phyloP scores from a whole-genome alignment of 441 rosid genomes.

The Heliophila coronopifolia region DNA sequence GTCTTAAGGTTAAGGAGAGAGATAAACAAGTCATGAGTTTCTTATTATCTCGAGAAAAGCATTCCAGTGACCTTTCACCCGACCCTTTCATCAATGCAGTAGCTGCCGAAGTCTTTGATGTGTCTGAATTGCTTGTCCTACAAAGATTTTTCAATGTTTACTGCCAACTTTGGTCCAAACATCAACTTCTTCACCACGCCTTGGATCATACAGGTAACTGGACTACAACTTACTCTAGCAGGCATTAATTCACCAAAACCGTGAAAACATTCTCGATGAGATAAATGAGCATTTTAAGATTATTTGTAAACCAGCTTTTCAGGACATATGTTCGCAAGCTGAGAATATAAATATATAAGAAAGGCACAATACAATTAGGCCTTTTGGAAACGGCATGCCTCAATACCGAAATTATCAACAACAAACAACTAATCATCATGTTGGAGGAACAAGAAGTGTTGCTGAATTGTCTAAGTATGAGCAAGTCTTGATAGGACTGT shows the following conservation, averaged over 20 bases:
- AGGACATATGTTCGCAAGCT: slow-evolving; percentile 31
- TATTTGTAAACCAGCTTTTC: slow-evolving; percentile 46
- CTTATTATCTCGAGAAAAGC: slow-evolving; percentile 50
- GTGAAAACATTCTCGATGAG: slow-evolving; percentile 15
- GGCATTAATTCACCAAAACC: slow-evolving; percentile 36
- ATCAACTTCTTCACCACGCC: slow-evolving; percentile 21
- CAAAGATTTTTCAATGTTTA: slow-evolving; percentile 6
- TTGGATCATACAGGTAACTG: slow-evolving; percentile 26
- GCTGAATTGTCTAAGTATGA: not conserved
- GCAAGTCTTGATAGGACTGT: slow-evolving; percentile 40
- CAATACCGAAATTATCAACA: no score
- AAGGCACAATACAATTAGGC: no score
- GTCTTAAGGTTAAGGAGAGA: slow-evolving; percentile 37
- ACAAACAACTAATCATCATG: no score
- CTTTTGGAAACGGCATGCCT: no score
- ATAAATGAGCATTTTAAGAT: slow-evolving; percentile 29
- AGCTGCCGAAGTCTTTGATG: slow-evolving; percentile 45
- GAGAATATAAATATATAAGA: no score
- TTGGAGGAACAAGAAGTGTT: not conserved
- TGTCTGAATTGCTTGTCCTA: slow-evolving; percentile 37
- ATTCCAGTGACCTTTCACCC: no score
- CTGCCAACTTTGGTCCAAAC: not conserved
- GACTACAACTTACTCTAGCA: slow-evolving; percentile 23
- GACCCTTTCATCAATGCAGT: slow-evolving; percentile 30
- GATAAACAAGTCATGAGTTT: slow-evolving; percentile 42